Evolutionary conservation across 2,329 filamentous ascomycete species (phyloP), one percentile per base, ranked within the genome.

Genomic region (Verticillium albo-atrum): DNA sequence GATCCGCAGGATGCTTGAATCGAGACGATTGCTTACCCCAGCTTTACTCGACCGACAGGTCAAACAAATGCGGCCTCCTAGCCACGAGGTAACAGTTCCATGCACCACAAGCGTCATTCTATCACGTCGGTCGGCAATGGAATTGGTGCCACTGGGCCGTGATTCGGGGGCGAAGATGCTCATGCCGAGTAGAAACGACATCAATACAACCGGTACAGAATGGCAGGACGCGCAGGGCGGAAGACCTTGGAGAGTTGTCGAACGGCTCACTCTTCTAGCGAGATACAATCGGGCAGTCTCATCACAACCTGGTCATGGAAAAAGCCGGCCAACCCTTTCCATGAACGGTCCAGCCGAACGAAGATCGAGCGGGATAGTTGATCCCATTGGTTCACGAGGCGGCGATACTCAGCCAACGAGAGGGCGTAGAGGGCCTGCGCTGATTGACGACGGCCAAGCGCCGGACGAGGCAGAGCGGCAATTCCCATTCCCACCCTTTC

Each of bases 21-120:
- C 28, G 47, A 54, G 57, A 35, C 17, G 47, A 55, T 58, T 59
- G 55, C 57, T 28, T 60, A 60, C 60, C 61, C 60, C 61, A 61
- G 59, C 55, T 61, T 57, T 61, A 56, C 56, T 56, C 58, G 35
- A 10, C 42, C n/a, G n/a, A 2, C 42, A 23, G 42, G n/a, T n/a
- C 20, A 47, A 47, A 7, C 42, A 23, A 23, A n/a, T n/a, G 7
- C 42, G 20, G n/a, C 35, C 35, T 20, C 15, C 17, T 6, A 37
- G 34, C 14, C 34, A 37, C 34, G 34, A 15, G 34, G 14, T 15
- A 15, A 37, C 34, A 37, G 34, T 37, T 14, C 34, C 34, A 37
- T 4, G 6, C n/a, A n/a, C 17, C 34, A 15, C 34, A 15, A 4
- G 30, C 30, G 30, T 32, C 30, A 17, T 3, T n/a, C 34, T 14